Evolutionary conservation across 2,329 filamentous ascomycete genomes (phyloP), one percentile per base, ranked within the genome.

Genomic region (Aureobasidium sp.): DNA sequence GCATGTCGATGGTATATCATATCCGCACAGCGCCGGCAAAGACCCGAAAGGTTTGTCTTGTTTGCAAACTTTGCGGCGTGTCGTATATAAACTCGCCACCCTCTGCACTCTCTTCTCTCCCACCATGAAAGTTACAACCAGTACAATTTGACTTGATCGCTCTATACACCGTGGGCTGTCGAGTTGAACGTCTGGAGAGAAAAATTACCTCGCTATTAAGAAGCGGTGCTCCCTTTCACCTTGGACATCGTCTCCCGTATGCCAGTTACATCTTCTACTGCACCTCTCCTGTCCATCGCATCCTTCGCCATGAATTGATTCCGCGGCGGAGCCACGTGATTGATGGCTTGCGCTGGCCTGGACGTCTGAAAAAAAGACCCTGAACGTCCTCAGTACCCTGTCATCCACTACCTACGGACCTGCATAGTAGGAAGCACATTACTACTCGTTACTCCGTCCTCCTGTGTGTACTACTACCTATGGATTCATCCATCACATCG

Each of bases 111-210:
- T 49, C 30, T 38, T 38, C 35, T 39, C 17, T 39, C 24, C n/a
- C 17, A n/a, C n/a, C n/a, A 38, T 38, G 34, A 39, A 49, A 49
- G 34, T 38, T 44, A 38, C 2, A 38, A 8, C 34, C 34, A 19
- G 24, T n/a, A n/a, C 5, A 38, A 49, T 49, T 49, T 49, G 45
- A 30, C 19, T 39, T 39, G 35, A 49, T 39, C 16, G 16, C 21
- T n/a, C 24, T 49, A 48, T 48, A 35, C 45, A n/a, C 45, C 45
- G 45, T 49, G 45, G 34, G 34, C 11, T 12, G 30, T 51, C 16
- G 48, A 41, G 22, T 19, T 51, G 48, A 41, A 51, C 37, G n/a
- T 7, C 48, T 34, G 19, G 41, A 4, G 51, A 53, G 51, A 53
- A 16, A 4, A 32, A 24, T n/a, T n/a, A 49, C 4, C 10, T 44